Conservation (phyloP, 2,329 filamentous ascomycete genomes). For the Drechslerella stenobrocha region DNA sequence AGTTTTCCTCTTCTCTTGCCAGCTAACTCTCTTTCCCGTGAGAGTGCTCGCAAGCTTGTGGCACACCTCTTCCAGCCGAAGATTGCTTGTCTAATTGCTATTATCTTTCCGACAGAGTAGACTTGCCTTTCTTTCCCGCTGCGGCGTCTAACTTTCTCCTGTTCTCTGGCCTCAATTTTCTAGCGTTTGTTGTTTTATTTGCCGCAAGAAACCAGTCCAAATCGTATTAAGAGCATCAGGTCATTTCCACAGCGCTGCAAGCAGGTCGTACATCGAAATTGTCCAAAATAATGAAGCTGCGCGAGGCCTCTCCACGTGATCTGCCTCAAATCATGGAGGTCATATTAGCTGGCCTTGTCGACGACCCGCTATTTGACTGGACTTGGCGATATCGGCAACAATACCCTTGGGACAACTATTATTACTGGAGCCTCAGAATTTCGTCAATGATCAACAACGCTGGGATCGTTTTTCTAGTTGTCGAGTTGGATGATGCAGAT, state of each 20-base stretch:
- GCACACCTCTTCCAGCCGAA: too few species aligned
- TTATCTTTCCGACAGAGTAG: neutral
- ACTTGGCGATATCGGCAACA: conserved; percentile 45
- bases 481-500: conserved; percentile 38
- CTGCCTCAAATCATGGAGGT: conserved; percentile 47
- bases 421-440: conserved; percentile 44
- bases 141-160: conserved; percentile 1
- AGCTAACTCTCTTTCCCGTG: too few species aligned
- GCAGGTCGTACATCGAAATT: conserved; percentile 1
- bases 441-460: conserved; percentile 46
- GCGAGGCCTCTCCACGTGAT: conserved; percentile 47
- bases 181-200: conserved; percentile 9
- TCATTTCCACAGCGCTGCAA: conserved; percentile 4
- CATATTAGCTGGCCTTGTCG: conserved; percentile 37
- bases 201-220: neutral
- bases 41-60: too few species aligned
- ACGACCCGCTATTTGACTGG: conserved; percentile 46
- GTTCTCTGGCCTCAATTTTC: neutral
- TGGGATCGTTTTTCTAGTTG: conserved; percentile 34
- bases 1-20: too few species aligned
- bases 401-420: conserved; percentile 46
- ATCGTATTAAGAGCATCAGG: neutral
- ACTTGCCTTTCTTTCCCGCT: neutral
- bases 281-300: conserved; percentile 27
- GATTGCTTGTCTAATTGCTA: too few species aligned